Percentiles rank a stretch among this genome's conserved stretches.
Evolutionary conservation across 148 eudicot species (phyloP).

Genomic region (Bassia scoparia): DNA sequence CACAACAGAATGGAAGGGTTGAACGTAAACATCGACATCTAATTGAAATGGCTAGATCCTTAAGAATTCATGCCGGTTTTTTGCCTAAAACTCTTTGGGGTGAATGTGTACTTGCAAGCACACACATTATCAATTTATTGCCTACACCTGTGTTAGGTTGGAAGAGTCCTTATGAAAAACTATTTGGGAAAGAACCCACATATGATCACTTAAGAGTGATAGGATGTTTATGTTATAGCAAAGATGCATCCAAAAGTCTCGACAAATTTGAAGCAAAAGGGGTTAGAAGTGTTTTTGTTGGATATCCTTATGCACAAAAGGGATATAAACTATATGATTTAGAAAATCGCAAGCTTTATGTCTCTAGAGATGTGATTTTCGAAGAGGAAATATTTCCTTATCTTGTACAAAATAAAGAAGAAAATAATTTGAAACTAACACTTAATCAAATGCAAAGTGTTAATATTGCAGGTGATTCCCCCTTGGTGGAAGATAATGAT

Average conservation of each 20-base stretch:
- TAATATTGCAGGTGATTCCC: neutral
- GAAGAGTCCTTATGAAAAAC: neutral
- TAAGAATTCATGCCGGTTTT: neutral
- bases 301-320: neutral
- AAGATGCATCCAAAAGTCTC: fast-evolving
- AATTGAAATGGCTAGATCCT: neutral
- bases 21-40: neutral
- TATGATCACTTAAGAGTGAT: neutral
- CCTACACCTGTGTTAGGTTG: neutral
- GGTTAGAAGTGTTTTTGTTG: neutral
- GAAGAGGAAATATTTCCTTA: neutral
- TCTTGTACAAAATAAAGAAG: too few species aligned
- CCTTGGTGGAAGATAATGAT: too few species aligned
- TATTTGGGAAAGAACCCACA: neutral
- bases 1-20: constrained; percentile 9
- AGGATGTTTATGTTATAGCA: neutral
- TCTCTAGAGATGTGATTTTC: neutral
- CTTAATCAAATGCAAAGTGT: fast-evolving
- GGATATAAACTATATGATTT: neutral
- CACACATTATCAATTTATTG: neutral
- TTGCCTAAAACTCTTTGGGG: neutral
- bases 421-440: neutral
- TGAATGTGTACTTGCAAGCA: neutral
- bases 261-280: neutral
- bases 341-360: neutral